These are phyloP conservation scores for Hygrophorus russula DNA, from an alignment of 768 basidiomycete genomes.

Conservation along the genomic window DNA sequence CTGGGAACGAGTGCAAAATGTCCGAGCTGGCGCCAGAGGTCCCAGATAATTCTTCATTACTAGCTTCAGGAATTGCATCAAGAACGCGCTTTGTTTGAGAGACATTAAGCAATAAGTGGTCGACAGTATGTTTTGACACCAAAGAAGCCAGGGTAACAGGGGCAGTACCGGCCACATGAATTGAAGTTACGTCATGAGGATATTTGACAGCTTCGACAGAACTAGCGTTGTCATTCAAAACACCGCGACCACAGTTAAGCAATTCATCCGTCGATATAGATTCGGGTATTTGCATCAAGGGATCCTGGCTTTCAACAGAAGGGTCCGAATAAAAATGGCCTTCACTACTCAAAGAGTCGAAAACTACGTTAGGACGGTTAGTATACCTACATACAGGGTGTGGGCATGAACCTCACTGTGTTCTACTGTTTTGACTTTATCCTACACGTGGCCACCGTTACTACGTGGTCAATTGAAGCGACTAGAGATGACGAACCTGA, in stretches of 20 bases:
- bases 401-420: background rate
- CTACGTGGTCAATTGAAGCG: background rate
- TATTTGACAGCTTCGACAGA: too few relatives aligned
- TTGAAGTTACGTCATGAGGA: too few relatives aligned
- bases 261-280: background rate
- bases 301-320: background rate
- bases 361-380: background rate
- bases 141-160: too few relatives aligned
- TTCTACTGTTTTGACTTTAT: slow-evolving; percentile 5
- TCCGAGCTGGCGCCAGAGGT: slow-evolving; percentile 11
- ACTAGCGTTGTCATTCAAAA: too few relatives aligned
- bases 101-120: slow-evolving; percentile 1
- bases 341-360: slow-evolving; percentile 7
- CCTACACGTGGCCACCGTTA: background rate
- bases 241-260: too few relatives aligned
- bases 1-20: background rate
- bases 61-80: slow-evolving; percentile 14
- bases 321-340: slow-evolving; percentile 5
- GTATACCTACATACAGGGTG: background rate
- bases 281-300: background rate
- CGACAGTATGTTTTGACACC: too few relatives aligned
- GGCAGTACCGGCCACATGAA: too few relatives aligned
- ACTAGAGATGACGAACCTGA: slow-evolving; percentile 2
- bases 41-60: slow-evolving; percentile 17
- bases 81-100: background rate